Conservation (phyloP, 768 basidiomycete genomes). For the Coprinellus aureogranulatus region DNA sequence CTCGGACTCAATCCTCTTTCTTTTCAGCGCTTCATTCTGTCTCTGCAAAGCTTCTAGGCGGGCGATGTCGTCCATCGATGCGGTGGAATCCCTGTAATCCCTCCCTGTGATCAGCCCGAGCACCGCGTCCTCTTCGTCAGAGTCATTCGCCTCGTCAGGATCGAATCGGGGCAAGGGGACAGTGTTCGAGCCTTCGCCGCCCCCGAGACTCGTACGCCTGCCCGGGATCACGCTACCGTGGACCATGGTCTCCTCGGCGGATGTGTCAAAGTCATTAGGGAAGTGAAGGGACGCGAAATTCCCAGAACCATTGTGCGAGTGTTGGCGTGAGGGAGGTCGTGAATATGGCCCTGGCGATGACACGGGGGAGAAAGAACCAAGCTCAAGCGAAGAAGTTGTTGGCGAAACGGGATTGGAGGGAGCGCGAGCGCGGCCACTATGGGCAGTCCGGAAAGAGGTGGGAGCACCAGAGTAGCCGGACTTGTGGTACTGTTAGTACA, state of each 20-base stretch:
- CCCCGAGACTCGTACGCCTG: constrained; percentile 16
- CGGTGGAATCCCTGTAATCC: constrained; percentile 55
- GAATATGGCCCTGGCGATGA: constrained; percentile 46
- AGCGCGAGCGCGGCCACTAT: constrained; percentile 52
- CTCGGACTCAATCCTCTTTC: constrained; percentile 76
- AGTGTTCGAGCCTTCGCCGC: constrained; percentile 43
- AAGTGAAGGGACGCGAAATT: constrained; percentile 16
- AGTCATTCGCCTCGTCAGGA: constrained; percentile 45
- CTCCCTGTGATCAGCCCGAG: constrained; percentile 64
- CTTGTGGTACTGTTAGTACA: background rate
- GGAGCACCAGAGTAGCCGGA: constrained; percentile 25
- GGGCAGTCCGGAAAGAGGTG: constrained; percentile 43
- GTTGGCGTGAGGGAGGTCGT: constrained; percentile 66
- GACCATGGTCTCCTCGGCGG: constrained; percentile 39
- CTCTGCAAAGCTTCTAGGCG: constrained; percentile 71
- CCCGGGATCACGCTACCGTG: too few relatives aligned
- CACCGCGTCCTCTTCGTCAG: constrained; percentile 52
- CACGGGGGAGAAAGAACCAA: constrained; percentile 30
- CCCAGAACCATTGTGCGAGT: constrained; percentile 34
- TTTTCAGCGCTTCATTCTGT: constrained; percentile 69
- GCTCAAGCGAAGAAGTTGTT: constrained; percentile 22
- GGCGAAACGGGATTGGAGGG: constrained; percentile 75
- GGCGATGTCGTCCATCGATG: constrained; percentile 71
- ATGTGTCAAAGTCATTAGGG: constrained; percentile 41
- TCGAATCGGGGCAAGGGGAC: constrained; percentile 53